These are phyloP conservation scores for Colletotrichum musicola DNA, from an alignment of 2,329 filamentous ascomycete species.

Conservation along the genomic window DNA sequence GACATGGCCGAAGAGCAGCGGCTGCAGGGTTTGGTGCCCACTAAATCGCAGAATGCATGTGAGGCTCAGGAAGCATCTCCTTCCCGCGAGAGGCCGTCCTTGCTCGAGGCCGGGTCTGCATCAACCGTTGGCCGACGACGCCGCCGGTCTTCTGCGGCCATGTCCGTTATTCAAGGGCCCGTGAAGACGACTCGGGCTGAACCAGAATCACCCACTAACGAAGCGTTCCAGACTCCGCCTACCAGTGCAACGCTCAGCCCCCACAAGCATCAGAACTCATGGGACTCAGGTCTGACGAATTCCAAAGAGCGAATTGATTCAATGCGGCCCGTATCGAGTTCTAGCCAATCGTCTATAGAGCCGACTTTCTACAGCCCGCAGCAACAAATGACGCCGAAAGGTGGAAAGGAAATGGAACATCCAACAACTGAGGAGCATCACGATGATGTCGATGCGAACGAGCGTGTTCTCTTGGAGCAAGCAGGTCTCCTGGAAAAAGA, in stretches of 20 bases:
- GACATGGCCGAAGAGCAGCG: constrained; percentile 80
- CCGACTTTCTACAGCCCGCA: constrained; percentile 33
- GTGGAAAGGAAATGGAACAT: constrained; percentile 7
- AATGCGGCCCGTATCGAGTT: constrained; percentile 47
- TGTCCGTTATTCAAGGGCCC: constrained; percentile 29
- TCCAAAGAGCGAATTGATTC: constrained; percentile 45
- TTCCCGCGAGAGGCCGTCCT: constrained; percentile 23
- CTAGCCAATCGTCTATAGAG: constrained; percentile 50
- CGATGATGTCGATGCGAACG: constrained; percentile 72
- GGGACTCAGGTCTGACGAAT: constrained; percentile 52
- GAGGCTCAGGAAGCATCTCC: constrained; percentile 30
- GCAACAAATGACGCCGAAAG: constrained; percentile 38
- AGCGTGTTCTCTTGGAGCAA: constrained; percentile 76
- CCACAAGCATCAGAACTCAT: constrained; percentile 56
- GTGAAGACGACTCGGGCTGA: constrained; percentile 44
- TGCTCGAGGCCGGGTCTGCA: constrained; percentile 25
- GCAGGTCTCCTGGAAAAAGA: constrained; percentile 70
- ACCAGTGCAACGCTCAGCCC: constrained; percentile 53
- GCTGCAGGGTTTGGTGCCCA: constrained; percentile 15
- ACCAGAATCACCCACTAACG: constrained; percentile 54
- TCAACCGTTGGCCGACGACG: constrained; percentile 25
- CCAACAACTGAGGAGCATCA: constrained; percentile 48
- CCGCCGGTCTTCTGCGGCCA: constrained; percentile 33
- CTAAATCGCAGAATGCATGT: constrained; percentile 19
- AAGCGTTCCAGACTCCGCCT: constrained; percentile 64